Evolutionary conservation across 306 rosid species (phyloP), one percentile per base, ranked within the genome.

Genomic region (Fragaria vesca): DNA sequence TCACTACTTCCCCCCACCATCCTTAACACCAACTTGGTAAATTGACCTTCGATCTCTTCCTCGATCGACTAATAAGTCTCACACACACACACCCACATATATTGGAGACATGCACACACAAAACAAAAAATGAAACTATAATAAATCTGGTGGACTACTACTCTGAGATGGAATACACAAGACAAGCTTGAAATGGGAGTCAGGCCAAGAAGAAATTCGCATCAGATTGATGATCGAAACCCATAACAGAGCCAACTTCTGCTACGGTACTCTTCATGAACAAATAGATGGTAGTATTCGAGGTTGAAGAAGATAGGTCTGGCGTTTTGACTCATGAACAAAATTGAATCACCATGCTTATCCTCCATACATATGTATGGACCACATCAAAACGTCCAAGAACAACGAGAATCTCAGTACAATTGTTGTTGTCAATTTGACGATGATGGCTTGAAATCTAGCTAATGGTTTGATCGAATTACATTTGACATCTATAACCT

Each of bases 391-490:
- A 1, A 9, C 30, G 57, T 74, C 69, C 16, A 57, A 72, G 50
- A 72, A 52, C 11, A 15, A 43, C 12, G 46, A 75, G 20, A 30
- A 61, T 18, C 13, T 72, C 4, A 26, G 60, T 17, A 61, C 58
- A 45, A 30, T 75, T 8, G 71, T 45, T 45, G 26, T 12, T 75
- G 70, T 75, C 71, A 18, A 46, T 28, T 46, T 30, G 78, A 75
- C 18, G n/a, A 28, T 45, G 78, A 61, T 45, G 30, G 43, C 46
- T 61, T 61, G 32, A 45, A 61, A 75, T 75, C 46, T 74, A 58
- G 77, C 55, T 5, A 57, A 60, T 61, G 18, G 70, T 9, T 2
- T 20, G 71, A 30, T 75, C 55, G 16, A 74, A 17, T 43, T 43
- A 46, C 16, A 2, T 42, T 60, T 6, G 78, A 74, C 58, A 43